A percentile compares a stretch with the other conserved stretches of the same genome.
Conservation (phyloP, 495 filamentous ascomycete genomes). For the Umbilicaria muhlenbergii region DNA sequence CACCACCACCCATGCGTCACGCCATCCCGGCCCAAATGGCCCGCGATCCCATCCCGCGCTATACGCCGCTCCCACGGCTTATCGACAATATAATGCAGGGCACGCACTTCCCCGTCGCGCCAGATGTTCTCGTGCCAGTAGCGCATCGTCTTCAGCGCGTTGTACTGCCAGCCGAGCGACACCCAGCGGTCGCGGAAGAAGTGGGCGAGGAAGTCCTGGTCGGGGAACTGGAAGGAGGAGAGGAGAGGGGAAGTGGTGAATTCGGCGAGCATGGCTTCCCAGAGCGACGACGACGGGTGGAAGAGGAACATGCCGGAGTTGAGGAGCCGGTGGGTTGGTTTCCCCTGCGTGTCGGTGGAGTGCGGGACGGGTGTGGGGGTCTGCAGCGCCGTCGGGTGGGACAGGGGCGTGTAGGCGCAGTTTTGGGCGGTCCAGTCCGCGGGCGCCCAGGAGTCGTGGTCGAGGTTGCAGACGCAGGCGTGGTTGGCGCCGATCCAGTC, state of each 20-base stretch:
- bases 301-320: constrained; percentile 63
- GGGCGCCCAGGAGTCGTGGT: constrained; percentile 30
- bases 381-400: constrained; percentile 17
- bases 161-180: constrained; percentile 31
- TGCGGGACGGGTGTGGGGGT: constrained; percentile 36
- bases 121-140: constrained; percentile 38
- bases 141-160: constrained; percentile 36
- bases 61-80: constrained; percentile 38
- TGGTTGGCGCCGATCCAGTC: constrained; percentile 34
- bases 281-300: constrained; percentile 18
- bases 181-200: constrained; percentile 29
- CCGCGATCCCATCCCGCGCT: constrained; percentile 23
- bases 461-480: constrained; percentile 36
- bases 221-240: constrained; percentile 28
- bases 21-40: constrained; percentile 28
- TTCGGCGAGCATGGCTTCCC: constrained; percentile 20
- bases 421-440: constrained; percentile 29
- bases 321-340: constrained; percentile 35
- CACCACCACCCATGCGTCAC: constrained; percentile 35
- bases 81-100: constrained; percentile 39
- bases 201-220: constrained; percentile 36
- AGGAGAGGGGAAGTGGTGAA: constrained; percentile 22
- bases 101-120: constrained; percentile 31
- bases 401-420: constrained; percentile 30
- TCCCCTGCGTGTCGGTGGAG: constrained; percentile 29